Conservation (phyloP, 1,284 basidiomycete genomes). For the Psilocybe mexicana region DNA sequence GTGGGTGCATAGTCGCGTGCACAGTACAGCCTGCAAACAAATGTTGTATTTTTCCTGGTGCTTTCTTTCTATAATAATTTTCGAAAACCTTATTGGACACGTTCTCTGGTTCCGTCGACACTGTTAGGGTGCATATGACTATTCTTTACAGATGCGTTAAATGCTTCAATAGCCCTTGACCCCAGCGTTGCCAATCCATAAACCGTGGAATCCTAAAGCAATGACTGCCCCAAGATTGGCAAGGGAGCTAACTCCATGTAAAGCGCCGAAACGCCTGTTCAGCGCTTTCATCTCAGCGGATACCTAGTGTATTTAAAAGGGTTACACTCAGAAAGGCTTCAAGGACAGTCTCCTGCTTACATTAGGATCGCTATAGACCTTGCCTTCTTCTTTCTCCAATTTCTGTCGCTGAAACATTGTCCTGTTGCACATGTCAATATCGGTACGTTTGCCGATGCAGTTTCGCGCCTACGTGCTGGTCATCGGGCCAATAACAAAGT, state of each 20-base stretch:
- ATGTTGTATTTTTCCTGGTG: slow-evolving; percentile 24
- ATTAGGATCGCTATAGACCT: slow-evolving; percentile 59
- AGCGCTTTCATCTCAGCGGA: slow-evolving; percentile 69
- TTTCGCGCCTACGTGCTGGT: slow-evolving; percentile 57
- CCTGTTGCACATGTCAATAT: slow-evolving; percentile 32
- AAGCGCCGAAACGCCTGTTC: slow-evolving; percentile 61
- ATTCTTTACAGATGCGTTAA: slow-evolving; percentile 1
- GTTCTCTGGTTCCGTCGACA: neutral
- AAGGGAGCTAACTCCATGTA: slow-evolving; percentile 71
- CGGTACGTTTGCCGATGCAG: too few species aligned
- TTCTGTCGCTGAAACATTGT: slow-evolving; percentile 73
- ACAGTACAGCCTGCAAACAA: slow-evolving; percentile 22
- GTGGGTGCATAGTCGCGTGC: slow-evolving; percentile 61
- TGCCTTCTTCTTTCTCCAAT: slow-evolving; percentile 75
- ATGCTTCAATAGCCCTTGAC: slow-evolving; percentile 35
- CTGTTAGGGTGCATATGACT: slow-evolving; percentile 1
- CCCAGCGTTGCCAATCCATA: slow-evolving; percentile 65
- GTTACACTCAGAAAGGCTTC: neutral
- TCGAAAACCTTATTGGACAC: slow-evolving; percentile 5
- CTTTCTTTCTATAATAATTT: slow-evolving; percentile 19
- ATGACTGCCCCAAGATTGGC: slow-evolving; percentile 65
- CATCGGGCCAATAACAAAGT: slow-evolving; percentile 61
- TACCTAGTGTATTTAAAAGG: slow-evolving; percentile 41
- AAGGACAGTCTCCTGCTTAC: slow-evolving; percentile 41
- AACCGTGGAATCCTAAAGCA: slow-evolving; percentile 68